Conservation (phyloP, 2,329 filamentous ascomycete species). For the Aspergillus pseudoterreus region DNA sequence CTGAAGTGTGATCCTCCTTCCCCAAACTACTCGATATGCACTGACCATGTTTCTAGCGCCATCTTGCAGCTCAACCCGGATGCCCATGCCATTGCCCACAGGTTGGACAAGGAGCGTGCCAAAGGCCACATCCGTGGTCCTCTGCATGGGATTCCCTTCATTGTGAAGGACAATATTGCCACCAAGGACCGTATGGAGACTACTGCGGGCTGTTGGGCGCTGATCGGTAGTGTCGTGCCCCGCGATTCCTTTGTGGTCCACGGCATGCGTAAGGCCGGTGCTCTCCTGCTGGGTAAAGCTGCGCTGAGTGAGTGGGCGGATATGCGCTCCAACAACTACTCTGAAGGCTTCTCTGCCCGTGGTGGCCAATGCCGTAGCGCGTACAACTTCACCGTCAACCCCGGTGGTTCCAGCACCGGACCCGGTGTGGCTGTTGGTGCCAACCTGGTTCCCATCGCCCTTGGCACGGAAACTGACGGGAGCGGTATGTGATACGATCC, state of each 20-base stretch:
- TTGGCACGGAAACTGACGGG: constrained; percentile 73
- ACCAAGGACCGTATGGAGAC: constrained; percentile 69
- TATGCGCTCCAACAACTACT: constrained; percentile 65
- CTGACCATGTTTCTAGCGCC: constrained; percentile 18
- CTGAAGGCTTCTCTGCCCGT: constrained; percentile 62
- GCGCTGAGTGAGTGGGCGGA: constrained; percentile 71
- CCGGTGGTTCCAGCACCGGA: constrained; percentile 67
- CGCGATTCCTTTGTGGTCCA: constrained; percentile 64
- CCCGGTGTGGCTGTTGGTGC: constrained; percentile 62
- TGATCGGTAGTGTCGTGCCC: constrained; percentile 63
- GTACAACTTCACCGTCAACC: constrained; percentile 66
- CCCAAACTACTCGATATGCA: not conserved
- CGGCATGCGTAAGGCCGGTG: constrained; percentile 61
- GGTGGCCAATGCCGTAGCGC: constrained; percentile 63
- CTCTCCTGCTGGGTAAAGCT: constrained; percentile 67
- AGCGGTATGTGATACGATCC: constrained; percentile 40
- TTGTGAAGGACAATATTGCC: constrained; percentile 67
- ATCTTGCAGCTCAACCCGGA: constrained; percentile 68
- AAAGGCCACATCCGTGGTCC: constrained; percentile 57
- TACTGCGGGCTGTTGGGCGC: constrained; percentile 65
- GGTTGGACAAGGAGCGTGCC: constrained; percentile 58
- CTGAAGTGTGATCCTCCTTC: constrained; percentile 48
- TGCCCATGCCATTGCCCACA: constrained; percentile 56
- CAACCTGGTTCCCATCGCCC: constrained; percentile 60
- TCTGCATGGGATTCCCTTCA: constrained; percentile 71